Evolutionary conservation across 345 rosid genomes (phyloP).

Genomic region (Aethionema arabicum): DNA sequence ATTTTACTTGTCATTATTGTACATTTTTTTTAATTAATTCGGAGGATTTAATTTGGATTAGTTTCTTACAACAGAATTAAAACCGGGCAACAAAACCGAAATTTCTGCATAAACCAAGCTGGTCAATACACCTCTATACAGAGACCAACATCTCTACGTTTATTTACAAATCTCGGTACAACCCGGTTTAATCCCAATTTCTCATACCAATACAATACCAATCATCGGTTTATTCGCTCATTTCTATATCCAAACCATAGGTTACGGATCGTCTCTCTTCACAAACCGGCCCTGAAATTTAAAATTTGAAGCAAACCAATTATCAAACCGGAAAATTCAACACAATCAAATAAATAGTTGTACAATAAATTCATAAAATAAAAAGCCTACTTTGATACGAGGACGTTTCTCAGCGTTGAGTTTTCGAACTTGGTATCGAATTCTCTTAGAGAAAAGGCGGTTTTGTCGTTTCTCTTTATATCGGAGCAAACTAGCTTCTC

Average conservation of each 20-base stretch:
- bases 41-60: conserved; percentile 28
- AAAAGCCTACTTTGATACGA: conserved; percentile 58
- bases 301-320: conserved; percentile 7
- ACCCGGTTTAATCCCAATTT: conserved; percentile 10
- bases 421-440: conserved; percentile 88
- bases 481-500: conserved; percentile 89
- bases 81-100: conserved; percentile 21
- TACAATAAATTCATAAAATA: not conserved
- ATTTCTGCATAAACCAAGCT: conserved; percentile 26
- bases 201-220: conserved; percentile 19
- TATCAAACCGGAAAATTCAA: not conserved
- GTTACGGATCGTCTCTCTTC: conserved; percentile 30
- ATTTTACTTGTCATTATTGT: not conserved
- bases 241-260: conserved; percentile 20
- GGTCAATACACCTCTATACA: conserved; percentile 34
- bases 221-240: conserved; percentile 20
- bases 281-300: conserved; percentile 40
- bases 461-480: conserved; percentile 88
- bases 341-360: not conserved
- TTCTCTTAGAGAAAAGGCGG: conserved; percentile 80
- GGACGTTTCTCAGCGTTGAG: conserved; percentile 97
- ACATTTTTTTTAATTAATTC: conserved; percentile 15
- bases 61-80: conserved; percentile 19
- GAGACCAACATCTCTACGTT: conserved; percentile 18
- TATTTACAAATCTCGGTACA: conserved; percentile 24